A percentile compares a stretch with the other conserved stretches of the same genome.
These are phyloP conservation scores for Haplosporangium sp. DNA, from an alignment of 371 early-diverging fungal species.

Conservation along the genomic window DNA sequence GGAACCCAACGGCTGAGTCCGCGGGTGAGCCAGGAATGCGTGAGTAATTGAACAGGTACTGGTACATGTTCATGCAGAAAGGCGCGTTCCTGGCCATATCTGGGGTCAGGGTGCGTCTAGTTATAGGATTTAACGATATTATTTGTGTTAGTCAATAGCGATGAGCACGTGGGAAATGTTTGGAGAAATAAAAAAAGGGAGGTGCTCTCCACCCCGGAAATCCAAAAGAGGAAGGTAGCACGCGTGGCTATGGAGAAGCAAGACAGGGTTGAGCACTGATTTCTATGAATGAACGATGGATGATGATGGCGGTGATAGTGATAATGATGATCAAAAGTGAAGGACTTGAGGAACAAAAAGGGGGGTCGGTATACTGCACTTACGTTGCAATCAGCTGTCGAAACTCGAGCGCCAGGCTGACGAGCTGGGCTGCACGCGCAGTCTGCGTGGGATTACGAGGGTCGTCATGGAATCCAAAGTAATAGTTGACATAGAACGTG, in stretches of 20 bases:
- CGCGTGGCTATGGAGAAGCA: constrained; percentile 4
- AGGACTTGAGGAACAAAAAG: no score
- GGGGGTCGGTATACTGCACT: constrained; percentile 12
- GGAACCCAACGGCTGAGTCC: constrained; percentile 61
- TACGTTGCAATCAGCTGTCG: constrained; percentile 50
- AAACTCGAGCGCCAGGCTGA: constrained; percentile 53
- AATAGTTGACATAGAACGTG: constrained; percentile 53
- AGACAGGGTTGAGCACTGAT: no score
- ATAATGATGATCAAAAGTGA: no score
- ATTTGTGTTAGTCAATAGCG: no score
- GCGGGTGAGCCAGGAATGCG: constrained; percentile 69
- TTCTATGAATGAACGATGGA: not conserved
- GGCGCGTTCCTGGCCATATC: constrained; percentile 74
- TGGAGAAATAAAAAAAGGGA: not conserved
- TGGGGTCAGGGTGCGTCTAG: constrained; percentile 65
- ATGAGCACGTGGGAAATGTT: no score
- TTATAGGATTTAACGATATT: no score
- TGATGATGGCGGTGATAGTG: no score
- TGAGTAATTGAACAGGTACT: constrained; percentile 68
- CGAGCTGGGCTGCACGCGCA: constrained; percentile 50
- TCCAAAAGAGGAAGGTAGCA: constrained; percentile 61
- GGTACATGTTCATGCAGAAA: constrained; percentile 76
- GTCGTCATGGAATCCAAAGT: constrained; percentile 56
- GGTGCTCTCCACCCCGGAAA: constrained; percentile 54
- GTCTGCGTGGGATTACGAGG: constrained; percentile 54